Evolutionary conservation across 106 monocot species (phyloP), one percentile per base, ranked within the genome.

Genomic region (Allium sativum): DNA sequence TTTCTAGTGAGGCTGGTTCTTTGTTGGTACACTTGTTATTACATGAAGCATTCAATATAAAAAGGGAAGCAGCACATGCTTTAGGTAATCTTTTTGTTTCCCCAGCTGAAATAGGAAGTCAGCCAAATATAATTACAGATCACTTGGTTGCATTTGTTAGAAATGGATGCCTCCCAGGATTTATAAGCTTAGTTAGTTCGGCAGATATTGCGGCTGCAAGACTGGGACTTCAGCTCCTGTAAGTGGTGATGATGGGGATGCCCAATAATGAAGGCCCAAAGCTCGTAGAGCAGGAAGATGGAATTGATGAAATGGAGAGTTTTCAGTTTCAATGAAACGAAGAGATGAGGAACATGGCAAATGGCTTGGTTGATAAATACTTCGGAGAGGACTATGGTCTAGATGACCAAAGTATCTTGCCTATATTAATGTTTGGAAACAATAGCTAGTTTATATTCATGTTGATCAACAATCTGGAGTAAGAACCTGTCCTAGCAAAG

Each of bases 261-360:
- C 96, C 96, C 3, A 76, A 96, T 52, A 77, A 79, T 9, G 79
- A 88, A 71, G 96, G 96, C 16, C 91, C 90, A 44, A 91, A 84
- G 69, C 78, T 96, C 22, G n/a, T n/a, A n/a, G n/a, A n/a, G n/a
- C n/a, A n/a, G n/a, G n/a, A n/a, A n/a, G n/a, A n/a, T n/a, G n/a
- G 96, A 9, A 96, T 96, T 40, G 90, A 87, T 57, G 96, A 87
- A 14, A 96, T 96, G 96, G 96, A 96, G 65, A 82, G 84, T 68
- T 96, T 96, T 60, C 96, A 96, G 64, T 96, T 96, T 69, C 91
- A 96, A 18, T 90, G 91, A 72, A 96, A 96, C 18, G 90, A 84
- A 43, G 77, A 74, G 45, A 77, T 96, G 84, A 79, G 96, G 65
- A 82, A 70, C 62, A 96, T 96, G 96, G 96, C 96, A 16, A 96